A percentile compares a stretch with the other conserved stretches of the same genome.
phyloP scores from a whole-genome alignment of 192 early-diverging fungal genomes.

The Backusella sp. region DNA sequence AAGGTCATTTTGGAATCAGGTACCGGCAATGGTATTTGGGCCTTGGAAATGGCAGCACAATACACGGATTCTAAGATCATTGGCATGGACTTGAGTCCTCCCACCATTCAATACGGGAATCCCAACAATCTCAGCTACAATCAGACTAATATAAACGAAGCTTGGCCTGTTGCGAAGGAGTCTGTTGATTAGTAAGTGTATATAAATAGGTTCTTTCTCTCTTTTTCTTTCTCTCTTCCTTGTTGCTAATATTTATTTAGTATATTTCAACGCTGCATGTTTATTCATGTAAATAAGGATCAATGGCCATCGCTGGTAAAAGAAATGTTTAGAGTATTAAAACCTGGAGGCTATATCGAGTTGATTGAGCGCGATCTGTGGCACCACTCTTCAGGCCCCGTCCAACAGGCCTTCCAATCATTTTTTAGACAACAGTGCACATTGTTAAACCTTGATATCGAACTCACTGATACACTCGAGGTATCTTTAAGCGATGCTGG shows the following conservation, averaged over 20 bases:
- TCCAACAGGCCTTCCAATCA: slow-evolving; percentile 32
- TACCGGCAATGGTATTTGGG: slow-evolving; percentile 40
- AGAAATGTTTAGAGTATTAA: slow-evolving; percentile 33
- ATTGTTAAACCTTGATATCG: slow-evolving; percentile 20
- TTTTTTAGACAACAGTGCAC: slow-evolving; percentile 28
- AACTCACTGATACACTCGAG: slow-evolving; percentile 10
- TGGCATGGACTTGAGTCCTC: slow-evolving; percentile 26
- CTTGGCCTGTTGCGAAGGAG: slow-evolving; percentile 26
- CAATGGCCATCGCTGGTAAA: slow-evolving; percentile 23
- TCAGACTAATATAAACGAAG: slow-evolving; percentile 24
- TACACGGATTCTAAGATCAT: slow-evolving; percentile 21
- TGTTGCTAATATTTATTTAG: slow-evolving; percentile 3
- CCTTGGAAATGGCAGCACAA: slow-evolving; percentile 31
- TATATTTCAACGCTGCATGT: slow-evolving; percentile 36
- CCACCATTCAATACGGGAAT: slow-evolving; percentile 10
- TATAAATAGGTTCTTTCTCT: not conserved
- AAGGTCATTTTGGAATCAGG: slow-evolving; percentile 34
- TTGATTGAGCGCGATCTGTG: slow-evolving; percentile 32
- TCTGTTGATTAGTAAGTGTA: slow-evolving; percentile 35
- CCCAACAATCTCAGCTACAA: slow-evolving; percentile 32
- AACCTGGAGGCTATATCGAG: slow-evolving; percentile 39
- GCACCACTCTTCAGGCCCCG: slow-evolving; percentile 34
- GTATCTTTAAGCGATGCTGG: slow-evolving; percentile 9
- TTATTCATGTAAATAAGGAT: slow-evolving; percentile 18
- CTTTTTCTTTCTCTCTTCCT: not conserved